Percentiles rank a stretch among this genome's conserved stretches.
Evolutionary conservation across 768 basidiomycete genomes (phyloP).

Genomic region (Mycena floridula): DNA sequence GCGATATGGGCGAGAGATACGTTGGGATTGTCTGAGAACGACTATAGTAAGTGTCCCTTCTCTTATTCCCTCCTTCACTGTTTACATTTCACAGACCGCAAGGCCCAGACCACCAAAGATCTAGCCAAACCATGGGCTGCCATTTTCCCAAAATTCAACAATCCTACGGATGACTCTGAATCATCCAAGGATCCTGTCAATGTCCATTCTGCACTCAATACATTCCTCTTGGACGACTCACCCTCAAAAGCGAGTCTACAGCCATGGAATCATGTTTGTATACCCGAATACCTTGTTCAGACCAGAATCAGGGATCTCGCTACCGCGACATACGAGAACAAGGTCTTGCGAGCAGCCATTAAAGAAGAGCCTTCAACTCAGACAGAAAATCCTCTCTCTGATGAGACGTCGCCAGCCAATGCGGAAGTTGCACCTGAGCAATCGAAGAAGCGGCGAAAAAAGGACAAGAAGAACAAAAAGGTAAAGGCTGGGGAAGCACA

Average conservation of each 20-base stretch:
- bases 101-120: constrained; percentile 65
- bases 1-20: constrained; percentile 81
- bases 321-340: neutral
- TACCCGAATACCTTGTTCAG: constrained; percentile 38
- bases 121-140: constrained; percentile 61
- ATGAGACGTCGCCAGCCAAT: neutral
- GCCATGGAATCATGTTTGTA: constrained; percentile 53
- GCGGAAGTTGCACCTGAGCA: neutral
- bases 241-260: constrained; percentile 32
- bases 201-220: constrained; percentile 6
- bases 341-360: no score
- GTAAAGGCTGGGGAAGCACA: neutral
- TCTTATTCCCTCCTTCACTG: constrained; percentile 1
- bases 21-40: constrained; percentile 51
- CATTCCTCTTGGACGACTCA: constrained; percentile 14
- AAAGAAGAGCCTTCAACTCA: no score
- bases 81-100: constrained; percentile 26
- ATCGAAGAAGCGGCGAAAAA: neutral
- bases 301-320: neutral
- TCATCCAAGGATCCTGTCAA: neutral
- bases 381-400: no score
- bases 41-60: constrained; percentile 54
- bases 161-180: neutral
- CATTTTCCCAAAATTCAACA: constrained; percentile 17
- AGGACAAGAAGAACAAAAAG: neutral